Conservation (phyloP, 176 grass and related monocot species). For the Oryza coarctata region DNA sequence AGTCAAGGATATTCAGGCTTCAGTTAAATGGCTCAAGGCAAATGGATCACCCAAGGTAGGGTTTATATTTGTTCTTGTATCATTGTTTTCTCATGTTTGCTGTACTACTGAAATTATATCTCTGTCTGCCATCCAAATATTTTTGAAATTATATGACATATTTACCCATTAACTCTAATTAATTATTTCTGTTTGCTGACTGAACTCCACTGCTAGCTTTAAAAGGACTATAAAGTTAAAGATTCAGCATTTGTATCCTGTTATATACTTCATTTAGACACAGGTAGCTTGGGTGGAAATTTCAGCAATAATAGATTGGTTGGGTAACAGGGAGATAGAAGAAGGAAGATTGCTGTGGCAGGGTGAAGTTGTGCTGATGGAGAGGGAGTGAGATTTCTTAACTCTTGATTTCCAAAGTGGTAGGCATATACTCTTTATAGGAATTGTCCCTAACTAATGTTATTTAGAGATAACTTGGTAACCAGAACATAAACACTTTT, state of each 20-base stretch:
- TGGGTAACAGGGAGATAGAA: no score
- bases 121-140: background rate
- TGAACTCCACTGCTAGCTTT: background rate
- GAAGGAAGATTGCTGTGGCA: no score
- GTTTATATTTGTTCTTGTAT: background rate
- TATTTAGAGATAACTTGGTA: no score
- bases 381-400: background rate
- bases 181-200: background rate
- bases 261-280: background rate
- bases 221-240: background rate
- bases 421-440: no score
- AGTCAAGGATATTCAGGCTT: slow-evolving; percentile 86
- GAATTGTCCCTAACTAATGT: no score
- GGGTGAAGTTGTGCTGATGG: background rate
- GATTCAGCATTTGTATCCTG: background rate
- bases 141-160: background rate
- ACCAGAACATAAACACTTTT: no score
- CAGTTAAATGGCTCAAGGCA: slow-evolving; percentile 93
- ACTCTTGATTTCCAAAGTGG: no score
- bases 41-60: slow-evolving; percentile 83
- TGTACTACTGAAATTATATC: slow-evolving; percentile 5
- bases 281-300: background rate
- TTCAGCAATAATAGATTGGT: background rate
- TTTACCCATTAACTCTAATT: background rate
- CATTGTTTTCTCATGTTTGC: background rate